A percentile compares a stretch with the other conserved stretches of the same genome.
phyloP scores from a whole-genome alignment of 371 early-diverging fungal genomes.

The Conidiobolus incongruus region DNA sequence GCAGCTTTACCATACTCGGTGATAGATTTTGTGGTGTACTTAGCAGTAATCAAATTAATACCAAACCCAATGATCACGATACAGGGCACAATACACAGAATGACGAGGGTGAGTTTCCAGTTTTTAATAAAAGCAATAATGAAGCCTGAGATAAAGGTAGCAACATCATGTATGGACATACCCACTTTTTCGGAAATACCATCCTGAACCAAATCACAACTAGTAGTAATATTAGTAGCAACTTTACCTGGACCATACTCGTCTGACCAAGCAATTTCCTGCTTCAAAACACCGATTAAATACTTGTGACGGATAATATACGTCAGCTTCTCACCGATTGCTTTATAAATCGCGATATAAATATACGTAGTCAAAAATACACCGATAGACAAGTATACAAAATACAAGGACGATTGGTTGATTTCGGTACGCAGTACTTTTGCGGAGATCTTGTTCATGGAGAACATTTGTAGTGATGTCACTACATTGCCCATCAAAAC shows the following conservation, averaged over 20 bases:
- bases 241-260: conserved; percentile 23
- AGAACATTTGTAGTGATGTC: too few relatives aligned
- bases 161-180: conserved; percentile 20
- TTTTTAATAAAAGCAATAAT: conserved; percentile 6
- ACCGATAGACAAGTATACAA: conserved; percentile 42
- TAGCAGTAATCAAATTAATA: neutral
- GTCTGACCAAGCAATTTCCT: conserved; percentile 54
- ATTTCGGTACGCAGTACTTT: too few relatives aligned
- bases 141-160: conserved; percentile 37
- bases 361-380: conserved; percentile 10
- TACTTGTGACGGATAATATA: too few relatives aligned
- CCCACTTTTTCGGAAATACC: conserved; percentile 43
- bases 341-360: too few relatives aligned
- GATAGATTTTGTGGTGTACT: too few relatives aligned
- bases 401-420: conserved; percentile 17
- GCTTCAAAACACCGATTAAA: conserved; percentile 46
- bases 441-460: too few relatives aligned
- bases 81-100: neutral
- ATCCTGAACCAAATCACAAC: conserved; percentile 23
- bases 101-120: too few relatives aligned
- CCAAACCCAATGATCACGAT: neutral
- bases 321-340: too few relatives aligned
- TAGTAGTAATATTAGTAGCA: conserved; percentile 30
- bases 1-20: conserved; percentile 20
- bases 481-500: too few relatives aligned